Percentiles rank a stretch among this genome's conserved stretches.
phyloP scores from a whole-genome alignment of 1,139 yeast genomes.

The Blastobotrys illinoisensis region DNA sequence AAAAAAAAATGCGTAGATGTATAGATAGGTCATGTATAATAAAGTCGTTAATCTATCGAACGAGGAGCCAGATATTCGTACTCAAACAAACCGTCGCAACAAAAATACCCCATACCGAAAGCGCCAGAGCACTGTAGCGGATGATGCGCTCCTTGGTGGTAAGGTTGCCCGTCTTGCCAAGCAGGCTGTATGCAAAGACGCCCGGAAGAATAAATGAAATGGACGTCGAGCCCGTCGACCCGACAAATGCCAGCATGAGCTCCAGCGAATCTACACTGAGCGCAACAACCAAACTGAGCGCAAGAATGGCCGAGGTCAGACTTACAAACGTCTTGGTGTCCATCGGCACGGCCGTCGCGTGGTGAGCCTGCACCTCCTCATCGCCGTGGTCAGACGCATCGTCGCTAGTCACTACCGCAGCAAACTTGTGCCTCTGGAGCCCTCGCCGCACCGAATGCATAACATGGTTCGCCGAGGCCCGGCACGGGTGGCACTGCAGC shows the following conservation, averaged over 20 bases:
- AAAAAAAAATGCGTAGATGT: no score
- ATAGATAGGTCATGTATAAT: background rate
- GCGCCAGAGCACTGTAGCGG: constrained; percentile 53
- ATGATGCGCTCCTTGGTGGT: constrained; percentile 26
- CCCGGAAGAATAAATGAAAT: constrained; percentile 93
- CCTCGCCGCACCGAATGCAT: constrained; percentile 43
- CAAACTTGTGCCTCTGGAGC: constrained; percentile 9
- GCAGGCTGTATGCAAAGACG: constrained; percentile 70
- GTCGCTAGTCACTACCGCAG: constrained; percentile 13
- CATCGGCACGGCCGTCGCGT: constrained; percentile 37
- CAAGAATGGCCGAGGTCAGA: constrained; percentile 62
- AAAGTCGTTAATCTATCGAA: constrained; percentile 1
- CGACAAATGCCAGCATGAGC: constrained; percentile 83
- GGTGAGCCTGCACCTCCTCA: constrained; percentile 8
- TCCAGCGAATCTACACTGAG: constrained; percentile 73
- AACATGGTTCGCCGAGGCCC: constrained; percentile 78
- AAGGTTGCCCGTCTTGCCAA: constrained; percentile 14
- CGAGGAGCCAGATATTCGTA: constrained; percentile 49
- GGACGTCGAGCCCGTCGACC: constrained; percentile 92
- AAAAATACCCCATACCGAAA: constrained; percentile 67
- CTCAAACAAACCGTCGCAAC: constrained; percentile 77
- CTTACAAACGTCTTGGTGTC: constrained; percentile 48
- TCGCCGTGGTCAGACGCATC: constrained; percentile 9
- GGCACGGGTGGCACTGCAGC: constrained; percentile 85
- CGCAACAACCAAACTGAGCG: constrained; percentile 67